A percentile compares a stretch with the other conserved stretches of the same genome.
These are phyloP conservation scores for Lactifluus rugatus DNA, from an alignment of 768 basidiomycete species.

Conservation along the genomic window DNA sequence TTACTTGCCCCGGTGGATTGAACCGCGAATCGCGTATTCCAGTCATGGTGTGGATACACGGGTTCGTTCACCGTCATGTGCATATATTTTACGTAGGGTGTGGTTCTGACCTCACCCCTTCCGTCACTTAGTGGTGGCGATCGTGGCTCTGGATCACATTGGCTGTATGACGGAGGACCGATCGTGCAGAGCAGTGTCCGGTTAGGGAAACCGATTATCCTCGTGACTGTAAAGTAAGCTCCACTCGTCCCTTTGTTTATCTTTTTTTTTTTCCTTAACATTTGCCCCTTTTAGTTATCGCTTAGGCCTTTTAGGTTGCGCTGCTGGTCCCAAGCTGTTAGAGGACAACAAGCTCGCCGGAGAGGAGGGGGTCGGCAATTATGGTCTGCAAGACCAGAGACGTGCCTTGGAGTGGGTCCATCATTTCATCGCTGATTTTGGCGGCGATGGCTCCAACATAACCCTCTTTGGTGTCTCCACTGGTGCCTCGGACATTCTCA, in stretches of 20 bases:
- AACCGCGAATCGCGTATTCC: slow-evolving; percentile 46
- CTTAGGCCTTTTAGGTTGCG: slow-evolving; percentile 66
- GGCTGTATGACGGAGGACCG: slow-evolving; percentile 67
- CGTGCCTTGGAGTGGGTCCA: slow-evolving; percentile 44
- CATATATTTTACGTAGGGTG: background rate
- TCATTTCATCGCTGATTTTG: slow-evolving; percentile 41
- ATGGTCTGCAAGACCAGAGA: slow-evolving; percentile 38
- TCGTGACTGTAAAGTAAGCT: slow-evolving; percentile 69
- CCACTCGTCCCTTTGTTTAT: slow-evolving; percentile 8
- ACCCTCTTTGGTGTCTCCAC: slow-evolving; percentile 29
- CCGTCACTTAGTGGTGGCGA: slow-evolving; percentile 48
- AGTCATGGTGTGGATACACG: slow-evolving; percentile 84
- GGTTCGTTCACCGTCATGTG: slow-evolving; percentile 35
- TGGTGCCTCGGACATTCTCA: slow-evolving; percentile 29
- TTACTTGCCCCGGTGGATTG: slow-evolving; percentile 60
- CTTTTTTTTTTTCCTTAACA: slow-evolving; percentile 3
- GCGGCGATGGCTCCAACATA: slow-evolving; percentile 36
- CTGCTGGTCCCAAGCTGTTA: slow-evolving; percentile 52
- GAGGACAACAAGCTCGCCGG: slow-evolving; percentile 59
- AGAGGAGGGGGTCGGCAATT: slow-evolving; percentile 69
- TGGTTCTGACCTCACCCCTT: slow-evolving; percentile 10
- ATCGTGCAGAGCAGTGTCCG: slow-evolving; percentile 60
- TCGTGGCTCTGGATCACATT: slow-evolving; percentile 63
- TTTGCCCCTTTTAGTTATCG: slow-evolving; percentile 45
- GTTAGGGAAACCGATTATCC: slow-evolving; percentile 53